A percentile compares a stretch with the other conserved stretches of the same genome.
These are phyloP conservation scores for Hyphopichia buzzinii DNA, from an alignment of 1,139 yeast genomes.

Conservation along the genomic window DNA sequence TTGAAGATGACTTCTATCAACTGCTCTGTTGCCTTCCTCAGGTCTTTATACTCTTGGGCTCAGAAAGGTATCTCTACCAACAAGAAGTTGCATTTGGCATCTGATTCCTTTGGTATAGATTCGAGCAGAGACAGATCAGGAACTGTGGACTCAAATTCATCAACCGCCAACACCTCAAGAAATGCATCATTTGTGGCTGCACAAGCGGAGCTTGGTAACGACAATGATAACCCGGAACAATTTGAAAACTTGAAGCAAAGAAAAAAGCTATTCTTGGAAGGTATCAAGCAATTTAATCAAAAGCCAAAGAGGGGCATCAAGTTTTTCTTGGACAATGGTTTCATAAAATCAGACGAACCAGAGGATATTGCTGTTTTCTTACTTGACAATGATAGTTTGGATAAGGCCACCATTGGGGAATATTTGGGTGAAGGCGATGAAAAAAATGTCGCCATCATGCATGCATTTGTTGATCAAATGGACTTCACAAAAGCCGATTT, in stretches of 20 bases:
- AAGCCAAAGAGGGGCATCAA: constrained; percentile 81
- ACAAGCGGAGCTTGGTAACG: constrained; percentile 24
- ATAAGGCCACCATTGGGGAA: constrained; percentile 85
- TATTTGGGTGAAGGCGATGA: constrained; percentile 89
- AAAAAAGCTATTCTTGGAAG: constrained; percentile 78
- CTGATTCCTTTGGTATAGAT: constrained; percentile 11
- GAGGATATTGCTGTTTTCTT: constrained; percentile 71
- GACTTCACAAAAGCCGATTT: constrained; percentile 69
- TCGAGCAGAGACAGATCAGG: constrained; percentile 37
- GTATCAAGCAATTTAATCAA: constrained; percentile 75
- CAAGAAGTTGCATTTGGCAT: constrained; percentile 2
- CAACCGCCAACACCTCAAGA: constrained; percentile 28
- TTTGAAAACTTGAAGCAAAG: constrained; percentile 83
- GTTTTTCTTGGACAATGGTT: constrained; percentile 58
- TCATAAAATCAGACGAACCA: constrained; percentile 63
- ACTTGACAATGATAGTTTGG: constrained; percentile 74
- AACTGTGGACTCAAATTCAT: constrained; percentile 38
- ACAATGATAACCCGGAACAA: constrained; percentile 74
- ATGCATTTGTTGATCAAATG: constrained; percentile 86
- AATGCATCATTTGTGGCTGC: constrained; percentile 23
- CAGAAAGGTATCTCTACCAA: constrained; percentile 55
- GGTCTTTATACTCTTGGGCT: constrained; percentile 86
- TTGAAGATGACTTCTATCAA: constrained; percentile 78
- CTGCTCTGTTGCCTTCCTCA: constrained; percentile 77
- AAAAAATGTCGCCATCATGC: constrained; percentile 79